phyloP scores from a whole-genome alignment of 768 basidiomycete genomes.

The Phallus indusiatus region DNA sequence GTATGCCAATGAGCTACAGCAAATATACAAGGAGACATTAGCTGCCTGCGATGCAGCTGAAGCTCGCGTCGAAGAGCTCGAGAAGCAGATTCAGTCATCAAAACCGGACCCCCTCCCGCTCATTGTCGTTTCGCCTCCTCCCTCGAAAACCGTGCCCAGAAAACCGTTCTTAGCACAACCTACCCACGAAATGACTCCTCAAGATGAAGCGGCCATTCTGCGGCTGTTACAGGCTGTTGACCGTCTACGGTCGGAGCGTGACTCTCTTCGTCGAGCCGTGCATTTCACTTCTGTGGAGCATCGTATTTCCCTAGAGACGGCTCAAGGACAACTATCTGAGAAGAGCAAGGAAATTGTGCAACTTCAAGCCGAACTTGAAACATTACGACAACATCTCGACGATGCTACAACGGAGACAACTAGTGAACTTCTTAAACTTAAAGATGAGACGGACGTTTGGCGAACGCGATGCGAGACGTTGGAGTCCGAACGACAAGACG shows the following conservation, averaged over 20 bases:
- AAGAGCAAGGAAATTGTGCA: not conserved
- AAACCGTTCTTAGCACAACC: not conserved
- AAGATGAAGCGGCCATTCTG: constrained; percentile 33
- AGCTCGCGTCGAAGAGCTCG: constrained; percentile 5
- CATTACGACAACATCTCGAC: not conserved
- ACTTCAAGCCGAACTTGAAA: not conserved
- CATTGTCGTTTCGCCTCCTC: constrained; percentile 14
- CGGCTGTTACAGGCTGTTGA: constrained; percentile 52
- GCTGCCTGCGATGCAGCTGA: constrained; percentile 5
- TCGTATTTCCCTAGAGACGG: constrained; percentile 49
- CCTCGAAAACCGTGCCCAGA: constrained; percentile 12
- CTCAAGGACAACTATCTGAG: constrained; percentile 27
- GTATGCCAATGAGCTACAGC: constrained; percentile 4
- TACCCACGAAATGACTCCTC: constrained; percentile 1
- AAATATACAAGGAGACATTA: constrained; percentile 2
- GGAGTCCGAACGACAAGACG: not conserved
- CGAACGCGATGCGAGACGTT: not conserved
- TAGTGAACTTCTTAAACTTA: not conserved
- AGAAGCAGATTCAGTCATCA: not conserved
- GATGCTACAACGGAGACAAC: not conserved
- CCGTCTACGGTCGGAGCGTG: constrained; percentile 59
- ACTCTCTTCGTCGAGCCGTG: constrained; percentile 50
- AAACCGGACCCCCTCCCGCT: constrained; percentile 17
- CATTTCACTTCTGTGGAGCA: constrained; percentile 63
- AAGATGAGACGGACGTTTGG: not conserved